Evolutionary conservation across 305 asterid genomes (phyloP).

Genomic region (Rubia balearica): DNA sequence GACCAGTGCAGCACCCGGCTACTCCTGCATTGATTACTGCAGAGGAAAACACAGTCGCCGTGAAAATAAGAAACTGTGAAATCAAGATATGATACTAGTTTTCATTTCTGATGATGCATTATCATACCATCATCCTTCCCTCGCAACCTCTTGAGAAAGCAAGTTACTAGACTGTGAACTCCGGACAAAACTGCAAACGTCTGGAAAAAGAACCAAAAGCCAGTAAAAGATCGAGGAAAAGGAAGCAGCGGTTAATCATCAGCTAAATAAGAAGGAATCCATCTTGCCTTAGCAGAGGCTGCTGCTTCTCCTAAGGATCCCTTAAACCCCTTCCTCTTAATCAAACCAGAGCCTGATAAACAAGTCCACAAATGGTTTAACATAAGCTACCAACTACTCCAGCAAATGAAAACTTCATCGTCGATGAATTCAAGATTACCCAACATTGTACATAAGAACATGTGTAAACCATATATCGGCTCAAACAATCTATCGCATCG

Average conservation of each 20-base stretch:
- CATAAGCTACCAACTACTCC: conserved; percentile 2
- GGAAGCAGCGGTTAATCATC: not conserved
- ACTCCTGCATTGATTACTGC: conserved; percentile 83
- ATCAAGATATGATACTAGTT: not conserved
- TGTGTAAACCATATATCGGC: not conserved
- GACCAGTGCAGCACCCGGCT: conserved; percentile 95
- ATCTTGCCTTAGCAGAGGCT: conserved; percentile 75
- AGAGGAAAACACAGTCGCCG: conserved; percentile 17
- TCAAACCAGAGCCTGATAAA: conserved; percentile 55
- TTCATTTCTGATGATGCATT: conserved; percentile 11
- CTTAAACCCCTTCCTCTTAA: conserved; percentile 65
- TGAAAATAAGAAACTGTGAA: conserved; percentile 8
- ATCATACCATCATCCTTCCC: conserved; percentile 88
- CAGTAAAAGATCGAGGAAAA: not conserved
- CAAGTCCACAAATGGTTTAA: not conserved
- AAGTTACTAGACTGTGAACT: conserved; percentile 79
- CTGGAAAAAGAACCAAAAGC: conserved; percentile 35
- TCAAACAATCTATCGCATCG: no score
- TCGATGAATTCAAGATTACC: not conserved
- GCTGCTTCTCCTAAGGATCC: conserved; percentile 80
- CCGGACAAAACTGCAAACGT: conserved; percentile 83
- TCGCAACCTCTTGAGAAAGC: conserved; percentile 71
- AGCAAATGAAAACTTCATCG: not conserved
- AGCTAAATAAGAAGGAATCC: not conserved
- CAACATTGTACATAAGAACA: not conserved